Evolutionary conservation across 1,284 basidiomycete genomes (phyloP), one percentile per base, ranked within the genome.

Genomic region (Leccinum fallax): DNA sequence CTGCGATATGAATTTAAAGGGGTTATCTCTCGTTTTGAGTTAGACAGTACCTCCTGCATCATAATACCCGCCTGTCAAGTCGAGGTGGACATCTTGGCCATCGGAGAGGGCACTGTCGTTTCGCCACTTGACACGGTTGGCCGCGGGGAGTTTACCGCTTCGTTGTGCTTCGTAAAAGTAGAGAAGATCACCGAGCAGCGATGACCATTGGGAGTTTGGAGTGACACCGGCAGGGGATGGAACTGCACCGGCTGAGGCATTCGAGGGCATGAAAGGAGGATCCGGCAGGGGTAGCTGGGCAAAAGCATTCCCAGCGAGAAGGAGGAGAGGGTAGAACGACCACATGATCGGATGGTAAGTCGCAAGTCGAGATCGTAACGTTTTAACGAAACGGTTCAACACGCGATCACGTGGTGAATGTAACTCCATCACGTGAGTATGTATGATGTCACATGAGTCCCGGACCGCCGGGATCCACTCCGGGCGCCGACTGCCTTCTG

Each of bases 101-200:
- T 98, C 95, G 30, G 86, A 77, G 28, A 89, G 69, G 21, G 85
- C 84, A 71, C 90, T 93, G 63, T 88, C 84, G 68, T 97, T 97
- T 57, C 95, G 82, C 95, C 95, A 97, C 15, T 81, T 70, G 0
- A 97, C 93, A 26, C 95, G 84, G 66, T 93, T 93, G 5, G 80
- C 81, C 11, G 76, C 69, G 0, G 90, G 85, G 5, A 97, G 81
- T 53, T 80, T 81, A 13, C 95, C 94, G 62, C 91, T 92, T 48
- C 95, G 82, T 71, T 97, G 95, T 1, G 88, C 94, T 65, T 97
- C 95, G 72, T 96, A 97, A 75, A 96, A 97, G 73, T 87, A 97
- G 21, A 97, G 75, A 36, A 90, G 76, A 74, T 92, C 87, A 13
- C 93, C 94, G 0, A 97, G 83, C 1, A 96, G 77, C 40, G 81